Evolutionary conservation across 2,329 filamentous ascomycete species (phyloP), one percentile per base, ranked within the genome.

Genomic region (Dactylella cylindrospora): DNA sequence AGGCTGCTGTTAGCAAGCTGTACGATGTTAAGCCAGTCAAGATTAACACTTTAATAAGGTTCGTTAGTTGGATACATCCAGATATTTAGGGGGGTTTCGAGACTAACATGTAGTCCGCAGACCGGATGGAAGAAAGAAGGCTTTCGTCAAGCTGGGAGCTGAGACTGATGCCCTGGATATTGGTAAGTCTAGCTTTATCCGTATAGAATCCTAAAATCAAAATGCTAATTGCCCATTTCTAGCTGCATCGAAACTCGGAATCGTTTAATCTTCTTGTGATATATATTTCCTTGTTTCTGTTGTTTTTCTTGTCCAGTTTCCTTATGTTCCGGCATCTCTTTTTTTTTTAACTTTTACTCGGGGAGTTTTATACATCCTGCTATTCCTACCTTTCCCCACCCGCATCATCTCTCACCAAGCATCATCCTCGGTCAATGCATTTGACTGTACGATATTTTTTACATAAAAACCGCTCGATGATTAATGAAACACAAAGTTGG

Each of bases 21-120:
- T 98, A 98, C 78, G 93, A 97, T 77, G 93, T 98, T 70, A 91
- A 96, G 74, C 87, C 84, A 71, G 80, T 97, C 79, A 97, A 97
- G 87, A 90, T 98, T 82, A 98, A 98, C 85, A 98, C 93, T 71
- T 84, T 98, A 71, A 90, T 98, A 81, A 87, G 90, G 87, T 91
- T 84, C 61, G 81, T 73, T 65, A 15, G 12, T 23, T 20, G 9
- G 5, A 10, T 40, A 19, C 29, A 9, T 7, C 23, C n/a, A 22
- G 17, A 10, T 5, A 9, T 31, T 40, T 26, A 20, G 10, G 43
- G 8, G 17, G 23, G 12, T 25, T 13, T 19, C 13, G 13, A 17
- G 36, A 57, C 67, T 71, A 49, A 70, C 66, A 36, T 35, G 2
- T 38, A 9, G 5, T 17, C 55, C 29, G n/a, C 65, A 90, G 90